These are phyloP conservation scores for Mucor ambiguus DNA, from an alignment of 371 early-diverging fungal genomes.

Conservation along the genomic window DNA sequence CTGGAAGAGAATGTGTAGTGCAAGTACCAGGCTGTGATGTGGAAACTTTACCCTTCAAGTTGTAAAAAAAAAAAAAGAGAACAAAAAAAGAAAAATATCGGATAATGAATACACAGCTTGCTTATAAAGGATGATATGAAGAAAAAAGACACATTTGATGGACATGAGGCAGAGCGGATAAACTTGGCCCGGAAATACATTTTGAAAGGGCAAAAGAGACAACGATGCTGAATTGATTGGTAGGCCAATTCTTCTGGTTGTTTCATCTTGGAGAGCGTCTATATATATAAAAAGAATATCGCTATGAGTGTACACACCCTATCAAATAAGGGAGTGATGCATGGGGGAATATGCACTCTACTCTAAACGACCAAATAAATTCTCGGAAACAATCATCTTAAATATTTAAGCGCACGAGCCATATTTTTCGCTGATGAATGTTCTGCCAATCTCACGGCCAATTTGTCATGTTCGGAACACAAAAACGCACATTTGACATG, in stretches of 20 bases:
- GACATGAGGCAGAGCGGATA: neutral
- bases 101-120: constrained; percentile 1
- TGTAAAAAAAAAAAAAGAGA: neutral
- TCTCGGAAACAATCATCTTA: constrained; percentile 2
- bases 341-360: neutral
- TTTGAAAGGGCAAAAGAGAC: neutral
- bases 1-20: neutral
- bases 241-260: too few relatives aligned
- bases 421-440: neutral
- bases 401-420: constrained; percentile 8
- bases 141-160: neutral
- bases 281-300: too few relatives aligned
- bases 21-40: neutral
- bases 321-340: neutral
- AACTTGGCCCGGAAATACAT: neutral
- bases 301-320: too few relatives aligned
- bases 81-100: constrained; percentile 1
- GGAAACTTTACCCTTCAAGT: neutral
- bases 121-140: neutral
- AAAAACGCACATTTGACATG: neutral
- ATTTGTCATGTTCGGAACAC: neutral
- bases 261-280: neutral
- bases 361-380: neutral
- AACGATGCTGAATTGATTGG: neutral
- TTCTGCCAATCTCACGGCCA: neutral